phyloP scores from a whole-genome alignment of 78 protist species.

The Cavenderia fasciculata region DNA sequence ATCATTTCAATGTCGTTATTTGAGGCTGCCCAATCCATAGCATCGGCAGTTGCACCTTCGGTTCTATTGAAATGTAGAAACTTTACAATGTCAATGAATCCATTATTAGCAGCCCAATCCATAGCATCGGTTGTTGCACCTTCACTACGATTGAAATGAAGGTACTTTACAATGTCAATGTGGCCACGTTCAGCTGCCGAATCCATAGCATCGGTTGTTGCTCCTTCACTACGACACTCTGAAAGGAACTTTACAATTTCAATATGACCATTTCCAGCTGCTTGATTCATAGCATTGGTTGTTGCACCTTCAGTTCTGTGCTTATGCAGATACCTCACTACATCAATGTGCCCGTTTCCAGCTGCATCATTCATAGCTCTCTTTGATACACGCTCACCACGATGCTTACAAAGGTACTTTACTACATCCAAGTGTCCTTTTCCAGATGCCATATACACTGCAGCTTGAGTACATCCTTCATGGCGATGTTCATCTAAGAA shows the following conservation, averaged over 20 bases:
- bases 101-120: neutral
- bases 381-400: neutral
- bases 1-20: neutral
- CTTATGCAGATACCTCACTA: neutral
- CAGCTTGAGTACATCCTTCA: neutral
- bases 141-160: neutral
- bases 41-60: neutral
- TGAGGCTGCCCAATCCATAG: neutral
- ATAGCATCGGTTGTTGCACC: neutral
- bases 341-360: neutral
- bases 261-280: conserved; percentile 1
- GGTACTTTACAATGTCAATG: neutral
- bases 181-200: neutral
- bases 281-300: neutral
- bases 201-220: neutral
- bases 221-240: conserved; percentile 2
- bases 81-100: neutral
- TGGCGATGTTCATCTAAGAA: too few species aligned
- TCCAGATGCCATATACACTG: conserved; percentile 1
- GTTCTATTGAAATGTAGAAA: neutral
- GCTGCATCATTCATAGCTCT: conserved; percentile 7
- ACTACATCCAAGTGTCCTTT: neutral
- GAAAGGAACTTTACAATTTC: neutral
- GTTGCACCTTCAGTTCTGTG: neutral
- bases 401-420: conserved; percentile 1